Conservation (phyloP, 306 rosid genomes). For the Prunus campanulata region DNA sequence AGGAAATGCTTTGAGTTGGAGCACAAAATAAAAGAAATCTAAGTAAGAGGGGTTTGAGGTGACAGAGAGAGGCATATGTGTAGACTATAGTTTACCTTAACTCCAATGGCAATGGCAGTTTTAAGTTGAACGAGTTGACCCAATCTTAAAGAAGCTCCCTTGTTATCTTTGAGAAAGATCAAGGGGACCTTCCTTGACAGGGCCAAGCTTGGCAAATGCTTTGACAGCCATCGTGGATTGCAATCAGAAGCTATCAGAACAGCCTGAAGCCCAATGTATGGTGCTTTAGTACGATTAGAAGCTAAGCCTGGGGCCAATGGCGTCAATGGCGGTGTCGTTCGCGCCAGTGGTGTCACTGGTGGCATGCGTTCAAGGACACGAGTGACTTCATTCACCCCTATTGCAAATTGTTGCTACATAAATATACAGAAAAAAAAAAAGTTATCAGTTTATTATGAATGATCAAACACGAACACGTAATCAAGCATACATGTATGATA, state of each 20-base stretch:
- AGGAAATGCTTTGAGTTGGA: background rate
- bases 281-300: constrained; percentile 1
- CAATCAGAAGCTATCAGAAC: constrained; percentile 68
- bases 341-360: constrained; percentile 25
- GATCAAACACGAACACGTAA: background rate
- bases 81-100: constrained; percentile 47
- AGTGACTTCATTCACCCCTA: constrained; percentile 84
- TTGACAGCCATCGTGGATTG: constrained; percentile 75
- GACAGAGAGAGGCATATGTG: background rate
- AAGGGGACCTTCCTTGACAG: constrained; percentile 64
- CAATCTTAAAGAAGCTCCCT: constrained; percentile 68
- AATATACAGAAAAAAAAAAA: background rate
- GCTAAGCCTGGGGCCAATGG: background rate
- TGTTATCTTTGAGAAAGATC: constrained; percentile 57
- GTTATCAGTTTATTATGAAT: background rate
- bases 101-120: constrained; percentile 84
- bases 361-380: constrained; percentile 79
- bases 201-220: constrained; percentile 70
- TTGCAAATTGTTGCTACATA: constrained; percentile 69
- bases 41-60: too few relatives aligned
- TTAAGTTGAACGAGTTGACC: constrained; percentile 68
- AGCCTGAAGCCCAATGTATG: constrained; percentile 60
- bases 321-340: background rate
- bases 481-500: background rate
- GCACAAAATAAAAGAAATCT: background rate